These are phyloP conservation scores for Pseudogymnoascus sp. DNA, from an alignment of 2,329 filamentous ascomycete species.

Conservation along the genomic window DNA sequence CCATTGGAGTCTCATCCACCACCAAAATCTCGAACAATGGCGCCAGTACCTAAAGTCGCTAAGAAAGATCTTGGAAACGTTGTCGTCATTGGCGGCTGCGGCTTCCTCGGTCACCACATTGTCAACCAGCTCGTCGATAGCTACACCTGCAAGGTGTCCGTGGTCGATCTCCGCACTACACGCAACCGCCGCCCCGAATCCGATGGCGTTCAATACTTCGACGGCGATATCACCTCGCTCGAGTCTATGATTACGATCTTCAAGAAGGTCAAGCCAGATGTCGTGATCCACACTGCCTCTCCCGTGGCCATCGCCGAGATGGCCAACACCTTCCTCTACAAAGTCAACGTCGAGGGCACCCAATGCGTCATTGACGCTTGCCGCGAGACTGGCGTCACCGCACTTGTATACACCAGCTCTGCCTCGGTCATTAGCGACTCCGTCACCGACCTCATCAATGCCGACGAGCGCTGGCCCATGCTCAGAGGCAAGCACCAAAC, in stretches of 20 bases:
- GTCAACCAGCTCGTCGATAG: conserved; percentile 64
- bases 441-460: conserved; percentile 68
- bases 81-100: conserved; percentile 75
- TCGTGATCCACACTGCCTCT: conserved; percentile 87
- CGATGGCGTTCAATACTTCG: conserved; percentile 57
- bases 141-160: conserved; percentile 51
- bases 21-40: neutral
- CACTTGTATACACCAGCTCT: conserved; percentile 84
- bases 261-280: conserved; percentile 60
- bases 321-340: conserved; percentile 56
- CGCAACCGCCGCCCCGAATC: conserved; percentile 55
- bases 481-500: conserved; percentile 63
- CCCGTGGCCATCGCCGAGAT: conserved; percentile 51
- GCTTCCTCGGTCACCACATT: conserved; percentile 77
- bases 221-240: conserved; percentile 69
- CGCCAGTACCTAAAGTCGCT: neutral
- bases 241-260: conserved; percentile 57
- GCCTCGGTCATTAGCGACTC: conserved; percentile 84
- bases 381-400: conserved; percentile 63
- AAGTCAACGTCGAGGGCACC: conserved; percentile 86
- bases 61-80: conserved; percentile 53
- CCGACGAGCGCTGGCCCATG: conserved; percentile 74
- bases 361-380: conserved; percentile 68
- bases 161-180: conserved; percentile 64
- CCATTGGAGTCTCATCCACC: conserved; percentile 7